Evolutionary conservation across 768 basidiomycete genomes (phyloP).

Genomic region (Xerocomus potaroensis): DNA sequence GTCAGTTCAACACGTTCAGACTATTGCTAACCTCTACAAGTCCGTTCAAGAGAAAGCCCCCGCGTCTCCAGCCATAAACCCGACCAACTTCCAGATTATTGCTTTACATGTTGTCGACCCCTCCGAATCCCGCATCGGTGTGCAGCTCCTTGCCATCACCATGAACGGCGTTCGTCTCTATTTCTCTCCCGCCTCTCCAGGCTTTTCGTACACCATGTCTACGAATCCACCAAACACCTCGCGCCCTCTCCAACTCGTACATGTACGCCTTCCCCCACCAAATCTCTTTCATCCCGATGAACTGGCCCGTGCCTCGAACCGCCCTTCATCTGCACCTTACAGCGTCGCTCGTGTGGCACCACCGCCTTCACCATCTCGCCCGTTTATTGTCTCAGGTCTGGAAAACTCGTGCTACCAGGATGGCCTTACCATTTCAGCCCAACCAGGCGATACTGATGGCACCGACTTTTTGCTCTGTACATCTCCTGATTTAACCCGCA

Average conservation of each 20-base stretch:
- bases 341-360: conserved; percentile 40
- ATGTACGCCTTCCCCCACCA: conserved; percentile 75
- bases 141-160: conserved; percentile 80
- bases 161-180: conserved; percentile 81
- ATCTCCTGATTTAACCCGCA: conserved; percentile 70
- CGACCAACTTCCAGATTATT: conserved; percentile 66
- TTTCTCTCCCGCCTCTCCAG: conserved; percentile 55
- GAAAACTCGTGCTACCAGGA: conserved; percentile 63
- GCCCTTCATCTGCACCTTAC: conserved; percentile 42
- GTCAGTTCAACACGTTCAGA: conserved; percentile 66
- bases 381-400: conserved; percentile 55
- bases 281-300: conserved; percentile 78
- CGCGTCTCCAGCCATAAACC: conserved; percentile 66
- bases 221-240: conserved; percentile 24
- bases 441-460: conserved; percentile 69
- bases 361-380: conserved; percentile 44
- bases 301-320: conserved; percentile 47
- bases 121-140: conserved; percentile 60
- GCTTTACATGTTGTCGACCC: conserved; percentile 65
- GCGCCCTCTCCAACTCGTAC: conserved; percentile 58
- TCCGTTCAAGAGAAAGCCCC: conserved; percentile 78
- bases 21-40: conserved; percentile 70
- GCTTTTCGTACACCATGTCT: conserved; percentile 45
- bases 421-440: conserved; percentile 66
- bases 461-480: conserved; percentile 72